Base-by-base conservation (phyloP, 1,284 basidiomycete genomes). In the Cryptococcus sp. region DNA sequence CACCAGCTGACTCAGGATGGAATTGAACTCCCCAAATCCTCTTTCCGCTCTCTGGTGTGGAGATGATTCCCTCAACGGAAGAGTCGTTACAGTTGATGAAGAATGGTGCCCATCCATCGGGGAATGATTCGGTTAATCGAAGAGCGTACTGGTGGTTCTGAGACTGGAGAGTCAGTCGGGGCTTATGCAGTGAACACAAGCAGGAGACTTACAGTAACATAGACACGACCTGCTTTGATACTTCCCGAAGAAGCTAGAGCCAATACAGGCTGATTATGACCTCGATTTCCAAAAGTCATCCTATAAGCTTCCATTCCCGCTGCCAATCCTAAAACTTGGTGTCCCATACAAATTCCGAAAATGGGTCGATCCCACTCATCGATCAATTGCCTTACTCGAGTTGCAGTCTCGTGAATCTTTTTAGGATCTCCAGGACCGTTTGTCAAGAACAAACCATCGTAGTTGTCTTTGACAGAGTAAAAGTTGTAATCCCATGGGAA, bases 341-440 rank as follows among this genome's bases (percentile, higher is more conserved):
- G 90, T 45, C 92, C 96, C 96, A 98, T 98, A 78, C 94, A 98
- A 69, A 98, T 96, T 54, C 94, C 96, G 67, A 98, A 98, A 48
- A 98, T 82, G 21, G 94, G 94, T 69, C 85, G 88, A 74, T 86
- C 78, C 91, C 93, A 98, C 73, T 94, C 87, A 46, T 82, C 68
- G 50, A 98, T 78, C 16, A 89, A 91, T 64, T 81, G 81, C 61
- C 89, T 83, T 53, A 97, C 83, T 55, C 87, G 83, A 57, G 86
- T 69, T 16, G 85, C 88, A 21, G 91, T 91, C 53, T 90, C 85
- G 82, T 85, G 85, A 77, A 92, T 94, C 60, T 89, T 87, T 63
- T 82, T 81, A 23, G 94, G 96, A 74, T 94, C 91, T 58, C 94
- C 94, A 2, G 94, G 94, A 11, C 96, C 94, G 74, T 98, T 98